phyloP scores from a whole-genome alignment of 495 filamentous ascomycete species.

The Aspergillus funiculosus region DNA sequence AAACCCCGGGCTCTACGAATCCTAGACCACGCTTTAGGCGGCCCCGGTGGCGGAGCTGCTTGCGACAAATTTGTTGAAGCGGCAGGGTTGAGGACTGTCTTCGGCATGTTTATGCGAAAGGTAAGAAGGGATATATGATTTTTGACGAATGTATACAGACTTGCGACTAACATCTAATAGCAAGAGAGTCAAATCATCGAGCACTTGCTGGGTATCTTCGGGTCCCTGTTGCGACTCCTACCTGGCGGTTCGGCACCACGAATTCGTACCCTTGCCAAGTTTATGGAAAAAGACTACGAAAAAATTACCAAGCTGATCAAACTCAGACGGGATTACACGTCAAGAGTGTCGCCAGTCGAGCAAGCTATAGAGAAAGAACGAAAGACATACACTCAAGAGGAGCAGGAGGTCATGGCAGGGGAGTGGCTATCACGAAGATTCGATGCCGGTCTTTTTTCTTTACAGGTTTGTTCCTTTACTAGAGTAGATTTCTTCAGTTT shows the following conservation, averaged over 20 bases:
- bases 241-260: slow-evolving; percentile 73
- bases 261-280: slow-evolving; percentile 85
- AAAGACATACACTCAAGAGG: slow-evolving; percentile 40
- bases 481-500: not conserved
- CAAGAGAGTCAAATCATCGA: slow-evolving; percentile 66
- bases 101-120: slow-evolving; percentile 88
- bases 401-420: slow-evolving; percentile 60
- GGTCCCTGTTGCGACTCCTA: slow-evolving; percentile 72
- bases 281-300: slow-evolving; percentile 90
- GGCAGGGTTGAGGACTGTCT: slow-evolving; percentile 77
- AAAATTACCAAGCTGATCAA: slow-evolving; percentile 66
- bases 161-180: slow-evolving; percentile 27
- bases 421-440: slow-evolving; percentile 81
- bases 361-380: slow-evolving; percentile 57
- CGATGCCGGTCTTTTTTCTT: slow-evolving; percentile 77
- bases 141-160: not conserved
- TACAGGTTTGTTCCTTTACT: slow-evolving; percentile 48
- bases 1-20: slow-evolving; percentile 70
- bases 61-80: slow-evolving; percentile 75
- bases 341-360: slow-evolving; percentile 60
- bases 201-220: slow-evolving; percentile 85
- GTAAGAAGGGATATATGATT: slow-evolving; percentile 26
- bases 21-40: slow-evolving; percentile 75
- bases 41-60: slow-evolving; percentile 48
- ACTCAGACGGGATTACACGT: slow-evolving; percentile 65